phyloP scores from a whole-genome alignment of 305 asterid genomes.

The Fraxinus ornus region DNA sequence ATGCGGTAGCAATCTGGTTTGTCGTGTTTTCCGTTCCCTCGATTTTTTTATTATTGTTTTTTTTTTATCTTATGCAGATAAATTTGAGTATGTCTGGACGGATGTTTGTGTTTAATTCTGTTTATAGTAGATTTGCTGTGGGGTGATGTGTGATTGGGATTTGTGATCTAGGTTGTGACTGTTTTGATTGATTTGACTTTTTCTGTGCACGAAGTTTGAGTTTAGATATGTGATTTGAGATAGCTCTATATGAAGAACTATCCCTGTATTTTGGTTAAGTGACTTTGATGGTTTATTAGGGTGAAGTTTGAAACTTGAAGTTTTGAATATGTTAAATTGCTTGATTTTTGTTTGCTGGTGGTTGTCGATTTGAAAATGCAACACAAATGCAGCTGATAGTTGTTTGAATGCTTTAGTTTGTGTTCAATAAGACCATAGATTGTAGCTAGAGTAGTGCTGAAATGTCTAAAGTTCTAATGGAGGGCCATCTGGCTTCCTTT shows the following conservation, averaged over 20 bases:
- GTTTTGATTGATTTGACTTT: conserved; percentile 28
- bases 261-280: conserved; percentile 11
- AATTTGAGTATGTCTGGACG: background rate
- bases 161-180: conserved; percentile 31
- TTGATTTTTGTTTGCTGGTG: conserved; percentile 5
- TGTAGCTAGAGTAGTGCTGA: conserved; percentile 10
- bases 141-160: conserved; percentile 17
- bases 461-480: conserved; percentile 10
- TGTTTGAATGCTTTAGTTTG: conserved; percentile 10
- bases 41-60: background rate
- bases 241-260: conserved; percentile 13
- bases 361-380: conserved; percentile 5
- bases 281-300: conserved; percentile 6
- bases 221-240: conserved; percentile 24
- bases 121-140: conserved; percentile 9
- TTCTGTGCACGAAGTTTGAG: conserved; percentile 4
- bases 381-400: conserved; percentile 11
- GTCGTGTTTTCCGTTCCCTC: conserved; percentile 23
- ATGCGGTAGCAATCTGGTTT: conserved; percentile 93
- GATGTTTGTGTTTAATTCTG: conserved; percentile 18
- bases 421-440: background rate
- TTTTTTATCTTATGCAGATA: conserved; percentile 9
- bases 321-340: conserved; percentile 9
- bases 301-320: conserved; percentile 19
- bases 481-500: background rate